Evolutionary conservation across 2,329 filamentous ascomycete genomes (phyloP).

Genomic region (Talaromyces sp.): DNA sequence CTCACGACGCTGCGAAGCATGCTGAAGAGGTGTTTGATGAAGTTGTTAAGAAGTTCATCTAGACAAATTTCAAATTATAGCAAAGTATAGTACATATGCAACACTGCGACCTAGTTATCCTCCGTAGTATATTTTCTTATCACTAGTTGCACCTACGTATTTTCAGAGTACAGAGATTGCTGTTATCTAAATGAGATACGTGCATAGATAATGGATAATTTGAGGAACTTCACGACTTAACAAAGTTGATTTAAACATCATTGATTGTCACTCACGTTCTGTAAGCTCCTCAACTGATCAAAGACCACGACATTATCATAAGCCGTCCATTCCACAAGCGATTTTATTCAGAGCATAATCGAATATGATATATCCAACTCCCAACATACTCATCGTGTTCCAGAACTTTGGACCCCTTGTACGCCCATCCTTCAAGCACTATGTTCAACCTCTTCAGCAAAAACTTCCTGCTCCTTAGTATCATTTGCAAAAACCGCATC

Average conservation of each 20-base stretch:
- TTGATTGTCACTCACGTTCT: background rate
- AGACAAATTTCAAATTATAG: background rate
- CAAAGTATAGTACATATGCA: background rate
- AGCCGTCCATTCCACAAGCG: background rate
- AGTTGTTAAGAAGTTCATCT: constrained; percentile 25
- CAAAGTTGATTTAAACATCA: too few species aligned
- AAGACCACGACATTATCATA: background rate
- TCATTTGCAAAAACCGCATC: background rate
- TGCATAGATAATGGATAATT: too few species aligned
- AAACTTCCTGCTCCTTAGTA: background rate
- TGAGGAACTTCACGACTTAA: background rate
- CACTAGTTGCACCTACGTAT: background rate
- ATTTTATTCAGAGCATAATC: background rate
- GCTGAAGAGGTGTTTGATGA: constrained; percentile 42
- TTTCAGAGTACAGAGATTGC: background rate
- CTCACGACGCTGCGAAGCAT: constrained; percentile 50
- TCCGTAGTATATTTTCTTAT: background rate
- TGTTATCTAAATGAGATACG: too few species aligned
- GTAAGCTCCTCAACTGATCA: background rate
- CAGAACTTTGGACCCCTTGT: background rate
- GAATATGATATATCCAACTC: background rate
- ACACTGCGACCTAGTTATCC: background rate
- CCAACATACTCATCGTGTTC: background rate
- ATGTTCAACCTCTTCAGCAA: background rate
- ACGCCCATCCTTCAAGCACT: background rate